Conservation (phyloP, 345 rosid genomes). For the Hypericum androsaemum region DNA sequence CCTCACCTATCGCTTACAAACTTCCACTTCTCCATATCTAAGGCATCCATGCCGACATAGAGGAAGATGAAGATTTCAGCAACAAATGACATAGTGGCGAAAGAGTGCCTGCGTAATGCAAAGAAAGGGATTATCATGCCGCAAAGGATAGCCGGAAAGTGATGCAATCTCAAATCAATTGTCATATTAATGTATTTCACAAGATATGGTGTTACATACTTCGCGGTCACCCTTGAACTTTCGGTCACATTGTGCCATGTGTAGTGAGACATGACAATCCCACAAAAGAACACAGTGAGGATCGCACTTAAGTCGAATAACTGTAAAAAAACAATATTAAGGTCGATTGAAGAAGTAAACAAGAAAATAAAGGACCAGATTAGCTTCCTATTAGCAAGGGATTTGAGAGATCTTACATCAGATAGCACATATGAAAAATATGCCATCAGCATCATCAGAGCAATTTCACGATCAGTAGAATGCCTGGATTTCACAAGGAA, state of each 20-base stretch:
- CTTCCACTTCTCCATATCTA: conserved; percentile 88
- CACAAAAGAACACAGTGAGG: conserved; percentile 92
- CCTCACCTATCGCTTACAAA: conserved; percentile 67
- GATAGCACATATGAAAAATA: conserved; percentile 88
- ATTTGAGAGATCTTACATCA: conserved; percentile 43
- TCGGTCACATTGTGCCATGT: conserved; percentile 96
- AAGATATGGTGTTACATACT: conserved; percentile 33
- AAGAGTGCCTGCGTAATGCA: conserved; percentile 54
- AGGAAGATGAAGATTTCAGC: conserved; percentile 95
- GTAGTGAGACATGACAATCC: conserved; percentile 94
- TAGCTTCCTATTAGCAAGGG: conserved; percentile 2
- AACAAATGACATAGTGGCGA: conserved; percentile 82
- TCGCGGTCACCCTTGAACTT: conserved; percentile 84
- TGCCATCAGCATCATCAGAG: conserved; percentile 93
- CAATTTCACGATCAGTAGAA: conserved; percentile 91
- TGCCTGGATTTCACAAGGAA: conserved; percentile 41
- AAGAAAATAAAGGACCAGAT: conserved; percentile 2
- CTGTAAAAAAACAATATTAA: conserved; percentile 30
- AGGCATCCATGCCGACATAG: conserved; percentile 97
- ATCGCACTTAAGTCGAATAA: conserved; percentile 74
- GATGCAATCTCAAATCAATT: background rate
- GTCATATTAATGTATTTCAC: background rate
- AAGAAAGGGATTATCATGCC: no score
- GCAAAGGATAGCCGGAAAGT: conserved; percentile 1
- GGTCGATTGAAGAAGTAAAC: background rate